These are phyloP conservation scores for Diversispora epigaea DNA, from an alignment of 192 early-diverging fungal genomes.

Conservation along the genomic window DNA sequence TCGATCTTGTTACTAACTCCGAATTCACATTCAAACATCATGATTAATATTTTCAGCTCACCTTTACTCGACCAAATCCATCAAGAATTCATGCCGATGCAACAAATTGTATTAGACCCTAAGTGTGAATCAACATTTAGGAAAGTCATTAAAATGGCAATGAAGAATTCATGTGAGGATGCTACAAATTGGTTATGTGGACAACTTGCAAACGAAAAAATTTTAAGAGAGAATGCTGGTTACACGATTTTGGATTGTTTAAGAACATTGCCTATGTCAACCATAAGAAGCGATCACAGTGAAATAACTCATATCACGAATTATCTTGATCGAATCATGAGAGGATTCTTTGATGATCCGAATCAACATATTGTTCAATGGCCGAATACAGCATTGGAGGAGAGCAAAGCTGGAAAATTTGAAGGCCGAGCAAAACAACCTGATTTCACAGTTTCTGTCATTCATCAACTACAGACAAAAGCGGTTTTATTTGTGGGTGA, in stretches of 20 bases:
- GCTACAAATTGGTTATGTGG: background rate
- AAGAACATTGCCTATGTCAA: background rate
- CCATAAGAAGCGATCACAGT: background rate
- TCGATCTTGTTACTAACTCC: constrained; percentile 12
- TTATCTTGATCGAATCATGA: constrained; percentile 19
- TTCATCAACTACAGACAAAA: constrained; percentile 14
- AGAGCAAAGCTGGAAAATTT: constrained; percentile 4
- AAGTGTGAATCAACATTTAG: background rate
- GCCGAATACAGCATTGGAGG: constrained; percentile 10
- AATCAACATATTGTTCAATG: constrained; percentile 24
- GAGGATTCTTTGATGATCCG: constrained; percentile 7
- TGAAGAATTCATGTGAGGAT: background rate
- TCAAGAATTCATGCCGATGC: background rate
- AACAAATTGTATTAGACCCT: background rate
- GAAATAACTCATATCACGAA: constrained; percentile 12
- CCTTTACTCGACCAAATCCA: background rate
- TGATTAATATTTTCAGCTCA: constrained; percentile 5
- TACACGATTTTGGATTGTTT: background rate
- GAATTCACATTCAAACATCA: background rate
- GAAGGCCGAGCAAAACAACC: constrained; percentile 14
- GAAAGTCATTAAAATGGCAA: background rate
- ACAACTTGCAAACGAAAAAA: background rate
- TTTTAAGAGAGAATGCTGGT: background rate
- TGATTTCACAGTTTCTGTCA: constrained; percentile 18
- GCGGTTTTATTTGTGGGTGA: constrained; percentile 14